Evolutionary conservation across 2,329 filamentous ascomycete species (phyloP).

Genomic region (Ophiocordyceps camponoti-rufipedis): DNA sequence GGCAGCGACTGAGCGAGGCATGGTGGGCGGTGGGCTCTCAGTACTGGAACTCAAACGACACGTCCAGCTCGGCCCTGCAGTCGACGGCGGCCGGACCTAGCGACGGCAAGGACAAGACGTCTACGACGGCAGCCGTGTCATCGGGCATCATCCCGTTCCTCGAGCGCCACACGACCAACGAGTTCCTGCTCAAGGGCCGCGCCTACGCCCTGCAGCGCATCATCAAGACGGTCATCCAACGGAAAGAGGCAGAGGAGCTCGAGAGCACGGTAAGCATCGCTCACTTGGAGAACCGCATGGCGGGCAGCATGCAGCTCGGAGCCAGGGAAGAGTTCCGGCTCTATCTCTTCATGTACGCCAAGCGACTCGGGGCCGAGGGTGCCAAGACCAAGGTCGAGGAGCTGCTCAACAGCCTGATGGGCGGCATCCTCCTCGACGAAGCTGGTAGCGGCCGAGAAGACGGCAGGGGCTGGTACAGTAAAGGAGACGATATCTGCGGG

Average conservation of each 20-base stretch:
- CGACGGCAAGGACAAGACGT: conserved; percentile 24
- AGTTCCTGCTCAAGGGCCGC: conserved; percentile 77
- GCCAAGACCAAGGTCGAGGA: conserved; percentile 82
- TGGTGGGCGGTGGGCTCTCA: conserved; percentile 98
- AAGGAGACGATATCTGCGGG: conserved; percentile 61
- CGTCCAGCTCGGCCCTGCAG: conserved; percentile 65
- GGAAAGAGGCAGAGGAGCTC: conserved; percentile 81
- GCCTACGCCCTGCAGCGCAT: conserved; percentile 83
- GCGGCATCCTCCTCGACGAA: conserved; percentile 43
- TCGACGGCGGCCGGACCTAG: conserved; percentile 45
- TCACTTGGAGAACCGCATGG: conserved; percentile 86
- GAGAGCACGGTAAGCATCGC: conserved; percentile 85
- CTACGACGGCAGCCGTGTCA: conserved; percentile 42
- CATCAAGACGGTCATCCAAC: conserved; percentile 72
- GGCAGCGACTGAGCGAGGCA: conserved; percentile 88
- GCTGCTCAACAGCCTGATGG: conserved; percentile 63
- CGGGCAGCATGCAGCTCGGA: conserved; percentile 68
- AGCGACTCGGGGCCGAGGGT: conserved; percentile 81
- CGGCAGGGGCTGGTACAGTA: conserved; percentile 44
- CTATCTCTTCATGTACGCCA: conserved; percentile 97
- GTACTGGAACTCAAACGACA: conserved; percentile 97
- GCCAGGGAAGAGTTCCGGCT: conserved; percentile 84
- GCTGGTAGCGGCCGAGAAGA: conserved; percentile 25
- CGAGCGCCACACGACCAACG: conserved; percentile 86
- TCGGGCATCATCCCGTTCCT: conserved; percentile 85